Percentiles rank a stretch among this genome's conserved stretches.
Conservation (phyloP, 257 asterid genomes). For the Mentha longifolia region DNA sequence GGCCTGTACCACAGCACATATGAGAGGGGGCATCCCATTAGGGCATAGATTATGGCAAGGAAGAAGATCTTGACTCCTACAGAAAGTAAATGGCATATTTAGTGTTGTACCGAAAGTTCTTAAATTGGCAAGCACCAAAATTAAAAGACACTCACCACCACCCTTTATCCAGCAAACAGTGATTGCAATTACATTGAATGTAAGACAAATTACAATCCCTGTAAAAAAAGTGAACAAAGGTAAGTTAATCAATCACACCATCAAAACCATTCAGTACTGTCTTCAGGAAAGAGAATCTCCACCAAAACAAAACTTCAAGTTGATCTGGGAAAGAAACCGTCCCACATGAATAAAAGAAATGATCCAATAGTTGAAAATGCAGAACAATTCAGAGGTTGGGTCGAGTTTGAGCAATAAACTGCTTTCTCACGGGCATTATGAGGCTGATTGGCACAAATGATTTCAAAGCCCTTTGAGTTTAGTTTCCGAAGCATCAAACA, state of each 20-base stretch:
- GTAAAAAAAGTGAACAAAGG: conserved; percentile 35
- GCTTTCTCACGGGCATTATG: too few relatives aligned
- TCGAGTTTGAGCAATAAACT: too few relatives aligned
- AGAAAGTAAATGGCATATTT: conserved; percentile 35
- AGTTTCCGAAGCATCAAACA: too few relatives aligned
- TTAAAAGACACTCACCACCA: conserved; percentile 51
- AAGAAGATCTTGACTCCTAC: conserved; percentile 90
- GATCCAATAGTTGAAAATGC: too few relatives aligned
- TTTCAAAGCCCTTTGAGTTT: too few relatives aligned
- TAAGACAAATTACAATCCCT: conserved; percentile 94
- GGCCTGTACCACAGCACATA: conserved; percentile 97
- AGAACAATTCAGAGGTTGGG: too few relatives aligned
- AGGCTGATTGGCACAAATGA: too few relatives aligned
- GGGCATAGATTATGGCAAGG: conserved; percentile 84
- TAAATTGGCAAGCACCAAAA: conserved; percentile 1
- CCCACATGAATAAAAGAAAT: too few relatives aligned
- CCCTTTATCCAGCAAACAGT: conserved; percentile 91
- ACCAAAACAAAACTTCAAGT: neutral
- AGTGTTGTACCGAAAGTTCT: conserved; percentile 2
- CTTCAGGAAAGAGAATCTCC: conserved; percentile 13
- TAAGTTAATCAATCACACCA: conserved; percentile 5
- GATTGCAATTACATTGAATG: conserved; percentile 80
- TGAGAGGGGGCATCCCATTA: conserved; percentile 86
- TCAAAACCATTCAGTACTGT: neutral
- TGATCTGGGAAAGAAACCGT: too few relatives aligned